These are phyloP conservation scores for Sextonia rubra DNA, from an alignment of 164 flowering plant species.

Conservation along the genomic window DNA sequence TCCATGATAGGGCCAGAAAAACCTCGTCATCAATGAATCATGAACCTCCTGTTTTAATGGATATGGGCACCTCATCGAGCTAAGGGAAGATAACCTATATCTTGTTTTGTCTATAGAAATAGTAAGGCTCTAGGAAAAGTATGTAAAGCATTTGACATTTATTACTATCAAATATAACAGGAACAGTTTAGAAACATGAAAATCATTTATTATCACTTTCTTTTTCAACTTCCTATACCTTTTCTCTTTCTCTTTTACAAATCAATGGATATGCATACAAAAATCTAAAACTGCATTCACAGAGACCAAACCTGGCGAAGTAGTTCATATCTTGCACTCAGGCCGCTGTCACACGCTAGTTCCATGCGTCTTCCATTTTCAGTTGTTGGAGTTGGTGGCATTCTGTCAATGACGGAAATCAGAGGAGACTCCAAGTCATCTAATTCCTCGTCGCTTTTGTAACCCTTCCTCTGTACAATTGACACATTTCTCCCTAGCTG, in stretches of 20 bases:
- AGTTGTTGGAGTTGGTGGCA: slow-evolving; percentile 30
- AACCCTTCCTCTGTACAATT: slow-evolving; percentile 70
- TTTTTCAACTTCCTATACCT: background rate
- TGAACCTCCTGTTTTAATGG: too few species aligned
- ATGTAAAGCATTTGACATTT: too few species aligned
- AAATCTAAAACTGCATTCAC: background rate
- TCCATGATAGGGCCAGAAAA: too few species aligned
- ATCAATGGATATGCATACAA: background rate
- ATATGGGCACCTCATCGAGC: too few species aligned
- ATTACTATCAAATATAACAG: background rate
- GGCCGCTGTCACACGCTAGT: slow-evolving; percentile 16
- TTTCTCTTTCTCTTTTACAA: background rate
- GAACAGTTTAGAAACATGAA: background rate
- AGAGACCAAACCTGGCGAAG: slow-evolving; percentile 77
- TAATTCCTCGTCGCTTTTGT: slow-evolving; percentile 92
- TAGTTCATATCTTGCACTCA: slow-evolving; percentile 64
- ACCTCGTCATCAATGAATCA: too few species aligned
- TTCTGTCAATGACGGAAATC: slow-evolving; percentile 42
- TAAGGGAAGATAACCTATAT: too few species aligned
- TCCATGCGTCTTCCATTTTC: slow-evolving; percentile 20
- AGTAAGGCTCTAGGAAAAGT: too few species aligned
- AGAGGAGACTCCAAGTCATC: slow-evolving; percentile 82
- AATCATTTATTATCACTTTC: background rate
- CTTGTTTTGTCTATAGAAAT: too few species aligned
- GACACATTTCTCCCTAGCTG: slow-evolving; percentile 59